Conservation (phyloP, 768 basidiomycete species). For the Rhodotorula diobovata region DNA sequence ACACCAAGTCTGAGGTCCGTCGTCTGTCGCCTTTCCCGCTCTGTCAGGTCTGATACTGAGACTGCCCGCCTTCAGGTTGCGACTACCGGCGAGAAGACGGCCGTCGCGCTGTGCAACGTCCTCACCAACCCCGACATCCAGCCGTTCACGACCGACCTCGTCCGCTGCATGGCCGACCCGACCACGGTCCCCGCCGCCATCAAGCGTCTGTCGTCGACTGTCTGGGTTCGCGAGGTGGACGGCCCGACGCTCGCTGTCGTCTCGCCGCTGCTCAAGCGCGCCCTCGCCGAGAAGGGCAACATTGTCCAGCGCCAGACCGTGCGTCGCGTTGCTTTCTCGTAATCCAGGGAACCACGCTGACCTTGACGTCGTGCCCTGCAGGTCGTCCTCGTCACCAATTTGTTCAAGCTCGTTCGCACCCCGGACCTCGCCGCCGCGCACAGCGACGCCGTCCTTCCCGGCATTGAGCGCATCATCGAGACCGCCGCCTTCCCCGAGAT, state of each 20-base stretch:
- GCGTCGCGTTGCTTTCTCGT: not conserved
- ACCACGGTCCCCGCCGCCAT: conserved; percentile 78
- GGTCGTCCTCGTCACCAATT: conserved; percentile 85
- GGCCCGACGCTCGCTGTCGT: conserved; percentile 94
- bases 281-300: conserved; percentile 90
- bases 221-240: conserved; percentile 95
- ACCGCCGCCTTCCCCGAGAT: conserved; percentile 96
- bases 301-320: conserved; percentile 82
- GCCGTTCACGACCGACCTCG: conserved; percentile 80
- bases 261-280: conserved; percentile 82
- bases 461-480: conserved; percentile 81
- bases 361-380: not conserved
- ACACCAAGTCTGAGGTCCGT: conserved; percentile 86
- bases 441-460: conserved; percentile 77
- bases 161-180: conserved; percentile 90
- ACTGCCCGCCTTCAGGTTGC: conserved; percentile 60
- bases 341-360: not conserved
- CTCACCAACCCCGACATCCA: conserved; percentile 88
- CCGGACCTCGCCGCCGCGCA: conserved; percentile 83
- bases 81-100: conserved; percentile 78
- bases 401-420: conserved; percentile 94
- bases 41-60: not conserved
- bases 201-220: conserved; percentile 89
- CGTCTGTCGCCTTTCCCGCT: conserved; percentile 3
- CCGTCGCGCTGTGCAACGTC: conserved; percentile 78